phyloP scores from a whole-genome alignment of 257 asterid species.

The Nicotiana otophora region DNA sequence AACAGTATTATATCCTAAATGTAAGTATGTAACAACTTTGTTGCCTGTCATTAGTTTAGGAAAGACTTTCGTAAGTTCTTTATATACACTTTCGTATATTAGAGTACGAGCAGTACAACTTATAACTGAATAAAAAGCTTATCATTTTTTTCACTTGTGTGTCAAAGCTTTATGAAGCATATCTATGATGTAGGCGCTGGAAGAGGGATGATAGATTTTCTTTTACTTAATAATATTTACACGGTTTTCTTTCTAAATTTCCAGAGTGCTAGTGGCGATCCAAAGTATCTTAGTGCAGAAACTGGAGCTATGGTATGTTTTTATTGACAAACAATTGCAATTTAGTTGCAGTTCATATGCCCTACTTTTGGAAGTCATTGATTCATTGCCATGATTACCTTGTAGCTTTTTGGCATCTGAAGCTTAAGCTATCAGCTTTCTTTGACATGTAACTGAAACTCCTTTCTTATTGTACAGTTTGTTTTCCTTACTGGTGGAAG shows the following conservation, averaged over 20 bases:
- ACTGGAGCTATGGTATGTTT: constrained; percentile 9
- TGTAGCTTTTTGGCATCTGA: background rate
- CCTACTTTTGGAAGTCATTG: background rate
- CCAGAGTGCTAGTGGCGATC: constrained; percentile 11
- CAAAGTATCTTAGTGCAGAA: constrained; percentile 2
- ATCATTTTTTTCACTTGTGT: background rate
- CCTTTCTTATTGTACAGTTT: constrained; percentile 1
- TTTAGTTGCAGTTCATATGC: background rate
- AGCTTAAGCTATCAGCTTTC: background rate
- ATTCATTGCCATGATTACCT: background rate
- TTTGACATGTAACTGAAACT: background rate
- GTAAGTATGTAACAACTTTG: background rate
- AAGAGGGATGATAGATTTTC: background rate
- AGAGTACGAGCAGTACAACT: background rate
- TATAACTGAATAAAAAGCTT: background rate
- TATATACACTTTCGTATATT: no score
- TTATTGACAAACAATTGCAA: background rate
- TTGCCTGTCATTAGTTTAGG: background rate
- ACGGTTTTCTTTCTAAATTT: background rate
- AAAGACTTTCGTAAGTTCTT: no score
- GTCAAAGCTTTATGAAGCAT: constrained; percentile 1
- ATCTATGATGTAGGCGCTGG: background rate
- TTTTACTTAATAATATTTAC: background rate
- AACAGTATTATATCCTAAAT: background rate
- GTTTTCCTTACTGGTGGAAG: constrained; percentile 11